Base-by-base conservation (phyloP, 352 stramenopile species). In the Nothophytophthora sp. region DNA sequence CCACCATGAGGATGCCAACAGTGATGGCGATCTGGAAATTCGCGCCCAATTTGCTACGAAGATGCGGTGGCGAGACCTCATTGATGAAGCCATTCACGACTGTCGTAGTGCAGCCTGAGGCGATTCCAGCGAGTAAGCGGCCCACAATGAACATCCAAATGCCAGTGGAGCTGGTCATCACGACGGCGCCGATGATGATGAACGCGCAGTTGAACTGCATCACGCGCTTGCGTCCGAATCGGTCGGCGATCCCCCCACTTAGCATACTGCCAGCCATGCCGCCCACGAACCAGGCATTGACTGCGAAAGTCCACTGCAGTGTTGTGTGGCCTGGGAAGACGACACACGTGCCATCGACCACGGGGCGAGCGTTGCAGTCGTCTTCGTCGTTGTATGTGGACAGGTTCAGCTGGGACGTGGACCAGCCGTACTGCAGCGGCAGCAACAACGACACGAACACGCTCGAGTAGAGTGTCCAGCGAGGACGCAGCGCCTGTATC, bases 341-440 rank as follows among this genome's bases (percentile, higher is more conserved):
- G 13, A 78, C 25, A 42, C 70, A 81, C 22, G 57, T 71, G 41
- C 64, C 63, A 0, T 40, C 32, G 1, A 22, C 37, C 0, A 77
- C 50, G 7, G 67, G 70, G 5, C 45, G 46, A 1, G 44, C 63
- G 19, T 62, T 39, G 28, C 70, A 81, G 18, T 53, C 51, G 35
- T 60, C 36, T n/a, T 70, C 47, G 50, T 68, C 53, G 47, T 70
- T 63, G 42, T 70, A 80, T 6, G 59, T 66, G 1, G 64, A 70
- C 8, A 74, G 42, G 42, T 76, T 79, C 40, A 83, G 48, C 42
- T 83, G 65, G 23, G 67, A 67, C 10, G 70, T 45, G 15, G 59
- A 64, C 73, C 69, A 83, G 44, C 69, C 73, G 51, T 68, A 74
- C 46, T 84, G 70, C 30, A 74, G 52, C 13, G 62, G 53, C 13